Conservation (phyloP, 768 basidiomycete species). For the Suillus tomentosus region DNA sequence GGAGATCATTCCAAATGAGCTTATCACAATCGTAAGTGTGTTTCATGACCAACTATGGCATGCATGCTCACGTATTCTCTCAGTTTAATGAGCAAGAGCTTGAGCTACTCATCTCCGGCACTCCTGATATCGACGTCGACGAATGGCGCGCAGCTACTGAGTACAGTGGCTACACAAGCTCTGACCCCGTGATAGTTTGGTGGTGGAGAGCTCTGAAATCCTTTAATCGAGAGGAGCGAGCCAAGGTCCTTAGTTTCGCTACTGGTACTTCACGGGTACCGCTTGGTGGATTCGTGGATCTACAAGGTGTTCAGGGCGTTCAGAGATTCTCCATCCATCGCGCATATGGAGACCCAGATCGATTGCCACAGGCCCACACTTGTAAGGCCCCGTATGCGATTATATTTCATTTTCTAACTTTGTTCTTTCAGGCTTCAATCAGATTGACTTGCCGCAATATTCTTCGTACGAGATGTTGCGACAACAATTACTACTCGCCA, state of each 20-base stretch:
- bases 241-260: constrained; percentile 96
- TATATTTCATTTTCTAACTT: constrained; percentile 16
- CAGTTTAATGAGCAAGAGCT: constrained; percentile 95
- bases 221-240: constrained; percentile 94
- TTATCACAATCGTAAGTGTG: constrained; percentile 82
- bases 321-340: constrained; percentile 96
- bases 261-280: constrained; percentile 93
- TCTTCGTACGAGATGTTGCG: constrained; percentile 96
- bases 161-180: constrained; percentile 84
- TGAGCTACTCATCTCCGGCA: constrained; percentile 92
- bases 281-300: constrained; percentile 88
- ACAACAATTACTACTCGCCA: constrained; percentile 85
- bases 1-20: constrained; percentile 96
- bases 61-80: constrained; percentile 14
- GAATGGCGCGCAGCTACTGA: constrained; percentile 95
- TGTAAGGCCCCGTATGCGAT: constrained; percentile 50
- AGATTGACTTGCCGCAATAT: constrained; percentile 93
- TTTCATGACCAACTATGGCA: constrained; percentile 10
- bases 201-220: constrained; percentile 99
- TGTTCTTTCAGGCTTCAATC: constrained; percentile 74
- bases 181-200: constrained; percentile 96
- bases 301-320: constrained; percentile 94
- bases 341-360: constrained; percentile 84
- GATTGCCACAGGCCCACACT: constrained; percentile 88
- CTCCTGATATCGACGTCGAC: constrained; percentile 98